A percentile compares a stretch with the other conserved stretches of the same genome.
These are phyloP conservation scores for Yarrowia phangngaensis DNA, from an alignment of 805 yeast species.

Conservation along the genomic window DNA sequence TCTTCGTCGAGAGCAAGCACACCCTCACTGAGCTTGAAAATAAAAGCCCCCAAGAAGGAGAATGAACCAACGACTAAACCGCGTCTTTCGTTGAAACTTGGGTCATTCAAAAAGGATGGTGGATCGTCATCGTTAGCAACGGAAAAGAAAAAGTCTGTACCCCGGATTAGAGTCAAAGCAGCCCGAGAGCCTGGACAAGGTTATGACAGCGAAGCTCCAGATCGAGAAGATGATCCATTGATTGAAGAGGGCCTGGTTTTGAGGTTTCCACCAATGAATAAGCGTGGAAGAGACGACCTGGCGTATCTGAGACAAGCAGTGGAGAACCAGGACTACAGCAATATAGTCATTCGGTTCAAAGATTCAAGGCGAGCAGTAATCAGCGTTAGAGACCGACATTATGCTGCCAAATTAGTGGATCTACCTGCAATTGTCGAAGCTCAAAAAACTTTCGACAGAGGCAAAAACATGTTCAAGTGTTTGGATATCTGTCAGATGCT, in stretches of 20 bases:
- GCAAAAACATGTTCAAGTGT: conserved; percentile 78
- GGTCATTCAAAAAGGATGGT: not conserved
- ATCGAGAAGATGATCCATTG: conserved; percentile 91
- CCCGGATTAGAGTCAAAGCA: conserved; percentile 54
- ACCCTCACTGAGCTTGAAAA: conserved; percentile 8
- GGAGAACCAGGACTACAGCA: conserved; percentile 61
- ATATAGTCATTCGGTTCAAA: conserved; percentile 74
- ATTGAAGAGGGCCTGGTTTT: conserved; percentile 81
- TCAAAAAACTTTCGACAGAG: conserved; percentile 78
- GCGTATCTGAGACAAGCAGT: conserved; percentile 73
- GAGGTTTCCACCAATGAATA: conserved; percentile 51
- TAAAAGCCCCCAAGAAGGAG: conserved; percentile 16
- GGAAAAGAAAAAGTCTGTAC: conserved; percentile 32
- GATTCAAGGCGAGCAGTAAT: conserved; percentile 77
- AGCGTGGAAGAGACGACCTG: conserved; percentile 47
- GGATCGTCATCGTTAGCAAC: not conserved
- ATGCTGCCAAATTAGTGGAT: conserved; percentile 82
- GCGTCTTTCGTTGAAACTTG: conserved; percentile 1
- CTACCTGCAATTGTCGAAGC: conserved; percentile 85
- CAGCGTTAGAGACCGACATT: conserved; percentile 61
- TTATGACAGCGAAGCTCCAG: conserved; percentile 95
- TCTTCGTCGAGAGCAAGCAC: not conserved
- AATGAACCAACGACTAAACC: conserved; percentile 11
- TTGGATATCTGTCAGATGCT: conserved; percentile 83
- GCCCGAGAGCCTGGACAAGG: conserved; percentile 86